Evolutionary conservation across 345 rosid species (phyloP), one percentile per base, ranked within the genome.

Genomic region (Eucalyptus dawsonii): DNA sequence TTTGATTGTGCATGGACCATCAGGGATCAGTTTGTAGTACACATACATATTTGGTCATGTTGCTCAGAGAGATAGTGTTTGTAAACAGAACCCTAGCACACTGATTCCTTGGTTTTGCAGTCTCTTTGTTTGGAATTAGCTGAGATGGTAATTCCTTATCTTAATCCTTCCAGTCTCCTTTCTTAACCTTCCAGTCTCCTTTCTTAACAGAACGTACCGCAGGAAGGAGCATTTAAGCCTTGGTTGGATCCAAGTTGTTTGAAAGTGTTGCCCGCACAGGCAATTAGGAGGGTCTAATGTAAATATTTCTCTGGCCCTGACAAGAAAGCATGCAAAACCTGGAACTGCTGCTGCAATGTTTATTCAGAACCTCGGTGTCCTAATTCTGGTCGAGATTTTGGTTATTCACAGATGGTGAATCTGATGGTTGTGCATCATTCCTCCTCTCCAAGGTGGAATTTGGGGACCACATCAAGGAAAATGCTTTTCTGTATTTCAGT

Each of bases 201-300:
- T 80, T 88, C 58, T 76, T 83, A 67, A 83, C 95, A 95, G 98
- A 92, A 93, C 88, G 45, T 92, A 86, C 85, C 91, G 11, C 93
- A 81, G 90, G 94, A 93, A 86, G 97, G 92, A 88, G 87, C 89
- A 44, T 95, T 95, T 89, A 87, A 87, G 88, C 97, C 97, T 29
- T 95, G 98, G 98, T 8, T 80, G 88, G 93, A 94, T 81, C 87
- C 89, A 12, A 51, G 87, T 50, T 92, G 90, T 88, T 62, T 95
- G 89, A 87, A 88, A 51, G 87, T 90, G 54, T 56, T 86, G 87
- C 94, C 93, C 40, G 34, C 86, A 45, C 50, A 9, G 29, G 85
- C 85, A 76, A 12, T 6, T 76, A 21, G 27, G 47, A 76, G 85
- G 47, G 29, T 40, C 85, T 76, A 76, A 40, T 40, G 85, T 42